Base-by-base conservation (phyloP, 805 yeast genomes). In the Starmerella potacharoeniae region DNA sequence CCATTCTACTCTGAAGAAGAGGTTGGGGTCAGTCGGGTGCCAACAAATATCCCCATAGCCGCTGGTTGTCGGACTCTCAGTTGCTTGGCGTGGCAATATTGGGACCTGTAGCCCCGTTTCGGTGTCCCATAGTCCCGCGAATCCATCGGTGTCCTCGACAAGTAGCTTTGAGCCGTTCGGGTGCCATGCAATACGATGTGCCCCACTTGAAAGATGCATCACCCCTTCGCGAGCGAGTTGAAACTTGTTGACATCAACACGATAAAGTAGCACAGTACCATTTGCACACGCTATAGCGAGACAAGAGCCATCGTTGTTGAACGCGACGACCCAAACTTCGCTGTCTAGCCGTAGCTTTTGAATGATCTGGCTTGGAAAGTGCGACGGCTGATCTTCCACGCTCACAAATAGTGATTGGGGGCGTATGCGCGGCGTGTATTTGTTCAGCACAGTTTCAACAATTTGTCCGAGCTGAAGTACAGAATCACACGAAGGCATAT, bases 31-130 rank as follows among this genome's bases (percentile, higher is more conserved):
- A 6, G 43, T 13, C 3, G 58, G 56, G 28, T 52, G 55, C 58
- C 58, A 55, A 39, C 54, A 52, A 3, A 53, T 9, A 36, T 52
- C 47, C 13, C 55, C 58, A 28, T 36, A 37, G 3, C 50, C 35
- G 6, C 43, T 6, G n/a, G 41, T n/a, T 16, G 48, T 7, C 13
- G 36, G 14, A 5, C 29, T 4, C 8, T 44, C 48, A 1, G 36
- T n/a, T 5, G 28, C 30, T n/a, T 44, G 36, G 28, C 48, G 35
- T 8, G 48, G 28, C 22, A 11, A 4, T 5, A 44, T 44, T 2
- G 30, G 35, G 8, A 30, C 3, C n/a, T 33, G 9, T 5, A 11
- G 5, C 6, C 14, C 36, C n/a, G 36, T n/a, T 22, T 9, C 17
- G 9, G 16, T 28, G 35, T 48, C 43, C 43, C 35, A 37, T 34